Conservation (phyloP, 768 basidiomycete genomes). For the Lyophyllum shimeji region DNA sequence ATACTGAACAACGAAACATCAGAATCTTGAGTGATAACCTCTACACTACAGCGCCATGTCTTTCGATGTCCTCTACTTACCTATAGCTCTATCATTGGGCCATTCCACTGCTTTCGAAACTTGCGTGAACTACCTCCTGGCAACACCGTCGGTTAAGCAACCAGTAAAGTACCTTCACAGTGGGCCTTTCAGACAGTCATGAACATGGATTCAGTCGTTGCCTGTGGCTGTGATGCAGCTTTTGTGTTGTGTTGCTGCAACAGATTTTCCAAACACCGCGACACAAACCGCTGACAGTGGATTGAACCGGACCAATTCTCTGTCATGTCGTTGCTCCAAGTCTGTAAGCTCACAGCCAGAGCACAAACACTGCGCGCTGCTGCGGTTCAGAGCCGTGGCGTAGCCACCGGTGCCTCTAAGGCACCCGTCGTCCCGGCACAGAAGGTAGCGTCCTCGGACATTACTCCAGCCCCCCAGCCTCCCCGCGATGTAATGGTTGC, state of each 20-base stretch:
- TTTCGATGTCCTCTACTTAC: too few species aligned
- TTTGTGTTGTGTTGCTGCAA: background rate
- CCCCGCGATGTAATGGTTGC: conserved; percentile 70
- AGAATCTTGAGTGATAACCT: too few species aligned
- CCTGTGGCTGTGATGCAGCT: background rate
- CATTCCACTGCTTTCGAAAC: too few species aligned
- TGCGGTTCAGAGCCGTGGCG: conserved; percentile 23
- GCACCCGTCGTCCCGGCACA: conserved; percentile 27
- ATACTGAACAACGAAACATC: too few species aligned
- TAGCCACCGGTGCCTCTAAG: conserved; percentile 29
- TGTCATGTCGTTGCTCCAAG: conserved; percentile 58
- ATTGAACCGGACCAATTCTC: conserved; percentile 7
- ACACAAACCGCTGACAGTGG: conserved; percentile 7
- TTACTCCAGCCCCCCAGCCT: conserved; percentile 41
- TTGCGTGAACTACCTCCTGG: too few species aligned
- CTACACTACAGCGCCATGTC: too few species aligned
- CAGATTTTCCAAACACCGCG: conserved; percentile 4
- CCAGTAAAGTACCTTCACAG: too few species aligned
- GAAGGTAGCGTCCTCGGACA: conserved; percentile 35
- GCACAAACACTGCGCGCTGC: conserved; percentile 18
- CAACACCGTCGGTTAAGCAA: too few species aligned
- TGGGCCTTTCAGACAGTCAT: too few species aligned
- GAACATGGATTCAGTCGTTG: too few species aligned
- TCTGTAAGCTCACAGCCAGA: conserved; percentile 31
- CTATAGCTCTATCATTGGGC: too few species aligned